These are phyloP conservation scores for Clathrospora elynae DNA, from an alignment of 2,329 filamentous ascomycete species.

Conservation along the genomic window DNA sequence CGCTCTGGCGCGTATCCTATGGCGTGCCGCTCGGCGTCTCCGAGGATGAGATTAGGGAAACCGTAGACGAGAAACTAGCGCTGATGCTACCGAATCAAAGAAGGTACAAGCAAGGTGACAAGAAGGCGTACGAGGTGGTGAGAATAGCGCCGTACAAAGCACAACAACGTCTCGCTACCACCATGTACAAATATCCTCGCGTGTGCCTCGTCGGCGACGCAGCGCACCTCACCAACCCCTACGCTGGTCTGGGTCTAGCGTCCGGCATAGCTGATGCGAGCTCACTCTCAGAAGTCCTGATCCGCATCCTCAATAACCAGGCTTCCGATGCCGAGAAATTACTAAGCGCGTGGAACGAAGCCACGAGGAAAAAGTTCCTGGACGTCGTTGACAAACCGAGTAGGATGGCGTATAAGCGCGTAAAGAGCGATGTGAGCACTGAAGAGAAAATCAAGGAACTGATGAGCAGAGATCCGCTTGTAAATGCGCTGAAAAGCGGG, in stretches of 20 bases:
- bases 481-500: conserved; percentile 37
- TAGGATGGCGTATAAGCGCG: conserved; percentile 35
- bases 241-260: conserved; percentile 45
- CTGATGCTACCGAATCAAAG: conserved; percentile 37
- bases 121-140: conserved; percentile 37
- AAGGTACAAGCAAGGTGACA: conserved; percentile 21
- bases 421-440: conserved; percentile 32
- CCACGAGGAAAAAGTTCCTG: conserved; percentile 44
- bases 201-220: conserved; percentile 49
- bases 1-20: conserved; percentile 52
- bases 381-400: conserved; percentile 44
- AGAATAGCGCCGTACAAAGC: conserved; percentile 50
- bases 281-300: conserved; percentile 36
- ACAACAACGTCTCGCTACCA: conserved; percentile 47
- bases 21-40: conserved; percentile 42
- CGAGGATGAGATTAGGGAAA: conserved; percentile 36
- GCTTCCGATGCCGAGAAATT: conserved; percentile 29
- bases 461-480: conserved; percentile 33
- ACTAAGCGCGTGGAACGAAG: conserved; percentile 43
- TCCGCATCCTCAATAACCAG: conserved; percentile 27
- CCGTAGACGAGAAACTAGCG: conserved; percentile 36
- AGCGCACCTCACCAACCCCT: conserved; percentile 49
- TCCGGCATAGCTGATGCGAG: conserved; percentile 45
- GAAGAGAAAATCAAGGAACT: conserved; percentile 33
- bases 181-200: conserved; percentile 7